Percentiles rank a stretch among this genome's conserved stretches.
phyloP scores from a whole-genome alignment of 805 yeast genomes.

The Kockiozyma suomiensis region DNA sequence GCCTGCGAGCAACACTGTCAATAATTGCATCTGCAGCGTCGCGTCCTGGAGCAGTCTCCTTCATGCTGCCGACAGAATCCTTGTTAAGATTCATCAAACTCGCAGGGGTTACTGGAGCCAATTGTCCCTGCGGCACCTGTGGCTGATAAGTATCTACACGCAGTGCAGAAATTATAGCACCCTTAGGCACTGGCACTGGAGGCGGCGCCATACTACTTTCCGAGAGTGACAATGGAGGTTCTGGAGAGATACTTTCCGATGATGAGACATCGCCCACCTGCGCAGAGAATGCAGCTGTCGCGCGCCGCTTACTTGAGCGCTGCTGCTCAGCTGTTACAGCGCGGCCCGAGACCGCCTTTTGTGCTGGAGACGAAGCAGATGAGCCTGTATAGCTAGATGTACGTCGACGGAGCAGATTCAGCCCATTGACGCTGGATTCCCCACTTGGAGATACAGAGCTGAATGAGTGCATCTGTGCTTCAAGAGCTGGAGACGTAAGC shows the following conservation, averaged over 20 bases:
- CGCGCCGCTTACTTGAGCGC: conserved; percentile 30
- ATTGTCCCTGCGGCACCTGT: conserved; percentile 7
- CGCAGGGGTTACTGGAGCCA: conserved; percentile 42
- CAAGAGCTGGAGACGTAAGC: conserved; percentile 36
- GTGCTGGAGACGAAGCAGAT: conserved; percentile 16
- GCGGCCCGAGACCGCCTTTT: neutral
- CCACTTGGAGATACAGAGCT: conserved; percentile 8
- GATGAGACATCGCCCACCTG: conserved; percentile 22
- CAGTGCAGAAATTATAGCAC: neutral
- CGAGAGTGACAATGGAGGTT: conserved; percentile 24
- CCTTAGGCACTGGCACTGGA: conserved; percentile 24
- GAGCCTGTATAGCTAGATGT: conserved; percentile 5
- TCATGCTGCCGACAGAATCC: conserved; percentile 13
- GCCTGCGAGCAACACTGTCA: conserved; percentile 33
- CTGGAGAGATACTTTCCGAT: conserved; percentile 31
- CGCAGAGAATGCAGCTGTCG: conserved; percentile 21
- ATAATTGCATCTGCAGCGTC: conserved; percentile 32
- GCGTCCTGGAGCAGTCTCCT: conserved; percentile 35
- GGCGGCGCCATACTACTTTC: conserved; percentile 33
- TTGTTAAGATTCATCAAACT: conserved; percentile 39
- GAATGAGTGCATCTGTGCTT: conserved; percentile 29
- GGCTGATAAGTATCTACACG: neutral
- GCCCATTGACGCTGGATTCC: neutral
- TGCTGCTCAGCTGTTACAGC: neutral
- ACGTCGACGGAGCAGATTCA: conserved; percentile 18